These are phyloP conservation scores for Cladosporium cucumerinum DNA, from an alignment of 2,329 filamentous ascomycete species.

Conservation along the genomic window DNA sequence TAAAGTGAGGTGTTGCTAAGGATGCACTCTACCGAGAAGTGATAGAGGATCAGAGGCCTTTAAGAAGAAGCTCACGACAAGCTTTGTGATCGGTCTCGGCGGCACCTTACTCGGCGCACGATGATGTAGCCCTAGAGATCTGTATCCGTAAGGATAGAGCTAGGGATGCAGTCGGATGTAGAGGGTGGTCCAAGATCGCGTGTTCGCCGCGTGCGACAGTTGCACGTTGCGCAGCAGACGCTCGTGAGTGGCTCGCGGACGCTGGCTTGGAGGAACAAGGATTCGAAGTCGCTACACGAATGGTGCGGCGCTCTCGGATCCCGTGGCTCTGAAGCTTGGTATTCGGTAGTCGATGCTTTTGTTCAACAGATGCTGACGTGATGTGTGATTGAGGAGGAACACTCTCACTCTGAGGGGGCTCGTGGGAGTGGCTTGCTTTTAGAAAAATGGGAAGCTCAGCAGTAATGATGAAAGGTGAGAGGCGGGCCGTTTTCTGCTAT, in stretches of 20 bases:
- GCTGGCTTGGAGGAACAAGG: constrained; percentile 1
- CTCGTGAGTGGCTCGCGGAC: constrained; percentile 11
- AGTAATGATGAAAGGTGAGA: constrained; percentile 13
- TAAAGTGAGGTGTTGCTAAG: not conserved
- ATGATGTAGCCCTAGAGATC: constrained; percentile 11
- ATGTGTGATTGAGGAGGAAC: not conserved
- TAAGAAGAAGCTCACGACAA: constrained; percentile 16
- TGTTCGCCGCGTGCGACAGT: constrained; percentile 15
- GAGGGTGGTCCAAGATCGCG: constrained; percentile 10
- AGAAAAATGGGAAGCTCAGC: constrained; percentile 9
- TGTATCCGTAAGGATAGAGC: constrained; percentile 1
- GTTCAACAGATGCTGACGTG: not conserved
- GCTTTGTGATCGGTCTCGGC: constrained; percentile 14
- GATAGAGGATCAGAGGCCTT: constrained; percentile 3
- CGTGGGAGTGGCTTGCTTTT: constrained; percentile 8
- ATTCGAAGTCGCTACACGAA: constrained; percentile 2
- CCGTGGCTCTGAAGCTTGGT: constrained; percentile 10
- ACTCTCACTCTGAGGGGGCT: not conserved
- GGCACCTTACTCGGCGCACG: constrained; percentile 8
- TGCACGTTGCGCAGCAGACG: constrained; percentile 15
- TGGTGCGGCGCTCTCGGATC: constrained; percentile 3
- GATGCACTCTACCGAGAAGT: not conserved
- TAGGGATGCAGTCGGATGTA: constrained; percentile 4
- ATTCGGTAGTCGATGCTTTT: constrained; percentile 2
- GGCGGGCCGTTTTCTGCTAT: constrained; percentile 16